These are phyloP conservation scores for Pichia terricola DNA, from an alignment of 1,139 yeast species.

Conservation along the genomic window DNA sequence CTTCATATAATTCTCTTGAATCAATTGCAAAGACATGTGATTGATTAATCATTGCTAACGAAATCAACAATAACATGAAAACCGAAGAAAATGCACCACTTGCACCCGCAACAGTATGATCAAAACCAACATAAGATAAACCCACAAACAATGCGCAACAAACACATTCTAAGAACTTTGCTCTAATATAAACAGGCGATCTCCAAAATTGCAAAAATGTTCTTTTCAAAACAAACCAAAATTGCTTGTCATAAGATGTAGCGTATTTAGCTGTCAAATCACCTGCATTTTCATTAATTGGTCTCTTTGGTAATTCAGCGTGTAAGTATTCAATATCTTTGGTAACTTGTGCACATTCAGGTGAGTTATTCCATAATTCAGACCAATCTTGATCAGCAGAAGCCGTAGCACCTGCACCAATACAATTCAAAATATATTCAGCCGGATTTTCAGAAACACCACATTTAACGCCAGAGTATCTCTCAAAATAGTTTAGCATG, in stretches of 20 bases:
- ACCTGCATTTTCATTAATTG: constrained; percentile 16
- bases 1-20: constrained; percentile 49
- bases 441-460: constrained; percentile 41
- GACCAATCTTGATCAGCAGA: constrained; percentile 37
- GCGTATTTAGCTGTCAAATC: constrained; percentile 30
- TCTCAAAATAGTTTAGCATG: constrained; percentile 42
- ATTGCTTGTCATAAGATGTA: constrained; percentile 31
- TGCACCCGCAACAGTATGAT: constrained; percentile 42
- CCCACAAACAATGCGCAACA: constrained; percentile 42
- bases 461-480: constrained; percentile 46
- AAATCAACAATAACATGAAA: constrained; percentile 40
- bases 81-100: constrained; percentile 39
- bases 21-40: constrained; percentile 47
- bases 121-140: constrained; percentile 44
- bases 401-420: constrained; percentile 55
- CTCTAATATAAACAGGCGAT: constrained; percentile 39
- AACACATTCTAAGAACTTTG: constrained; percentile 31
- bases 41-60: constrained; percentile 48
- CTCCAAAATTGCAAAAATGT: constrained; percentile 39
- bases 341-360: constrained; percentile 22
- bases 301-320: constrained; percentile 15
- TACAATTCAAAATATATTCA: constrained; percentile 43
- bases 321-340: constrained; percentile 22
- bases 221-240: constrained; percentile 33
- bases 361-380: constrained; percentile 36